Evolutionary conservation across 2,329 filamentous ascomycete genomes (phyloP).

Genomic region (Clarireedia hainanense): DNA sequence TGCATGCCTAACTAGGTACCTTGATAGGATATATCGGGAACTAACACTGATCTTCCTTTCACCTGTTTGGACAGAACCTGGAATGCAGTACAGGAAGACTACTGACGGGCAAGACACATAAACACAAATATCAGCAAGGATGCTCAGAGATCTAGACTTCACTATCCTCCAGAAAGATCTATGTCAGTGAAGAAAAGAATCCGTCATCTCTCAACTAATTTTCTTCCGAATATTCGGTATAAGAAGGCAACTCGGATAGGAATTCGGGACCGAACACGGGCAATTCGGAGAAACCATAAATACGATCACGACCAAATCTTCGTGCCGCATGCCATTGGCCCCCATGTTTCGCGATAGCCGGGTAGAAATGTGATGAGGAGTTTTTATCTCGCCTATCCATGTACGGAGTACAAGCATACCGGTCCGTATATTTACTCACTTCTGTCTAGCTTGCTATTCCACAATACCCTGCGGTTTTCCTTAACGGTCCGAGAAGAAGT

Average conservation of each 20-base stretch:
- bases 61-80: background rate
- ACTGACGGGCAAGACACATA: background rate
- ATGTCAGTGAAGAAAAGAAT: too few relatives aligned
- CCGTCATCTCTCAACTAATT: too few relatives aligned
- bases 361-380: too few relatives aligned
- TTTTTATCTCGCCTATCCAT: background rate
- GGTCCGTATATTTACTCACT: slow-evolving; percentile 3
- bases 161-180: background rate
- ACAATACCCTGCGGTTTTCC: slow-evolving; percentile 2
- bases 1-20: background rate
- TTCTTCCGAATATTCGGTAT: background rate
- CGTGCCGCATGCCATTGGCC: background rate
- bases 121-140: background rate
- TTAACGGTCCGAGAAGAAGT: background rate
- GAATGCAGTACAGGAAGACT: background rate
- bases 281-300: too few relatives aligned
- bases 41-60: background rate
- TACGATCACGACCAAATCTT: too few relatives aligned
- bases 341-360: background rate
- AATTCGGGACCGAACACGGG: too few relatives aligned
- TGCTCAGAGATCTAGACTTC: background rate
- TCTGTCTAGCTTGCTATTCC: background rate
- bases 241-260: background rate
- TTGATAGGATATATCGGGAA: background rate
- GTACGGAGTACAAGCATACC: background rate